These are phyloP conservation scores for Candida easanensis DNA, from an alignment of 805 yeast genomes.

Conservation along the genomic window DNA sequence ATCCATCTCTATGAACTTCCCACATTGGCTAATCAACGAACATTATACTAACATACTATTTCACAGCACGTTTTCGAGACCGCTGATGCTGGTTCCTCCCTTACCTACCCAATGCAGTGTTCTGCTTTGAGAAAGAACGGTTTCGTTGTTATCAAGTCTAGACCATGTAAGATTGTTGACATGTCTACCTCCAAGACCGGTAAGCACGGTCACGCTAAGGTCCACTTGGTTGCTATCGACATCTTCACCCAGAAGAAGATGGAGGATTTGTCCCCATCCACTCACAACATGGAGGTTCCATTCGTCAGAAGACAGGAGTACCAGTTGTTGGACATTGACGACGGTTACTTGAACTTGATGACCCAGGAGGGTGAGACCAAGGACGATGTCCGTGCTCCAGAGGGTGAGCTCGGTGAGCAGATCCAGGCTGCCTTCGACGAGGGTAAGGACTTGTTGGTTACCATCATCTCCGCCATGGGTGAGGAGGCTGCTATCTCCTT, in stretches of 20 bases:
- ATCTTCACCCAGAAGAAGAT: conserved; percentile 99
- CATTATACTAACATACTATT: conserved; percentile 10
- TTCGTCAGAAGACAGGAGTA: conserved; percentile 92
- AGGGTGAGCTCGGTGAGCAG: conserved; percentile 94
- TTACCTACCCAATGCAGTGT: conserved; percentile 99
- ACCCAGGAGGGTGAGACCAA: conserved; percentile 97
- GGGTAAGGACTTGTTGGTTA: conserved; percentile 95
- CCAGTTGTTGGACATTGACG: conserved; percentile 97
- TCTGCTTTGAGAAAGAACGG: conserved; percentile 99
- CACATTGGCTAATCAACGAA: neutral
- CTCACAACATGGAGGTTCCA: conserved; percentile 99
- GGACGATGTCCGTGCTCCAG: conserved; percentile 98
- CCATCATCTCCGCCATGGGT: conserved; percentile 97
- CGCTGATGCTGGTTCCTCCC: conserved; percentile 98
- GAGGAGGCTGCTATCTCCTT: conserved; percentile 98
- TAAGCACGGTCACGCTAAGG: conserved; percentile 99
- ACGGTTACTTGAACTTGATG: conserved; percentile 96
- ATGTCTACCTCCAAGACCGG: conserved; percentile 99
- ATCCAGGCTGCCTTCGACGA: conserved; percentile 92
- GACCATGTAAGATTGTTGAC: conserved; percentile 99
- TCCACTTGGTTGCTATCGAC: conserved; percentile 98
- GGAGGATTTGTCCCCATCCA: conserved; percentile 99
- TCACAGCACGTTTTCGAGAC: conserved; percentile 92
- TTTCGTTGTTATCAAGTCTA: conserved; percentile 96
- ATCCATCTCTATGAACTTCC: too few species aligned